phyloP scores from a whole-genome alignment of 2,329 filamentous ascomycete species.

The Pyrenophora tritici-repentis region DNA sequence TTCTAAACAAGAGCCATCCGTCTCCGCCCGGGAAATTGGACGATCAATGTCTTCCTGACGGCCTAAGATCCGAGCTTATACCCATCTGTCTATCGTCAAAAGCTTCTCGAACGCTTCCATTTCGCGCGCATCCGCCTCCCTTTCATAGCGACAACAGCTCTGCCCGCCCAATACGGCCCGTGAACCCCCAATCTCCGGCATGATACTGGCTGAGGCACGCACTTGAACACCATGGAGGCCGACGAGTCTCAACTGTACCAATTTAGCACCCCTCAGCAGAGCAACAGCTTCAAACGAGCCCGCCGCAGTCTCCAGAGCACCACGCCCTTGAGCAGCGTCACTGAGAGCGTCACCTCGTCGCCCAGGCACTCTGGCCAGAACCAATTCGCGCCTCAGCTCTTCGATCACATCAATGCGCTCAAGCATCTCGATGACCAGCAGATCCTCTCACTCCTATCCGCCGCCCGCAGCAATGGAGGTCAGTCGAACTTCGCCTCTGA shows the following conservation, averaged over 20 bases:
- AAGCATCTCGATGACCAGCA: conserved; percentile 49
- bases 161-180: conserved; percentile 38
- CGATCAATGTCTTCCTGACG: conserved; percentile 48
- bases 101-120: conserved; percentile 45
- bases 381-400: conserved; percentile 44
- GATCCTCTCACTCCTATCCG: conserved; percentile 45
- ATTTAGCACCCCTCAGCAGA: conserved; percentile 42
- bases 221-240: conserved; percentile 45
- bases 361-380: conserved; percentile 42
- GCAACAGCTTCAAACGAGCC: conserved; percentile 45
- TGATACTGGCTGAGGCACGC: conserved; percentile 40
- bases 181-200: conserved; percentile 42
- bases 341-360: conserved; percentile 44
- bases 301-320: conserved; percentile 46
- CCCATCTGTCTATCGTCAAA: conserved; percentile 40
- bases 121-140: conserved; percentile 32
- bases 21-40: conserved; percentile 48
- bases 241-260: conserved; percentile 46
- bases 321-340: conserved; percentile 44
- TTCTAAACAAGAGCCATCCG: conserved; percentile 48
- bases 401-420: conserved; percentile 47
- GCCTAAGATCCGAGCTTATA: conserved; percentile 42
- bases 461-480: conserved; percentile 46
- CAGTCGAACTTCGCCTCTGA: conserved; percentile 21
- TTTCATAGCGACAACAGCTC: conserved; percentile 34